Percentiles rank a stretch among this genome's conserved stretches.
Evolutionary conservation across 768 basidiomycete species (phyloP).

Genomic region (Podaxis sp.): DNA sequence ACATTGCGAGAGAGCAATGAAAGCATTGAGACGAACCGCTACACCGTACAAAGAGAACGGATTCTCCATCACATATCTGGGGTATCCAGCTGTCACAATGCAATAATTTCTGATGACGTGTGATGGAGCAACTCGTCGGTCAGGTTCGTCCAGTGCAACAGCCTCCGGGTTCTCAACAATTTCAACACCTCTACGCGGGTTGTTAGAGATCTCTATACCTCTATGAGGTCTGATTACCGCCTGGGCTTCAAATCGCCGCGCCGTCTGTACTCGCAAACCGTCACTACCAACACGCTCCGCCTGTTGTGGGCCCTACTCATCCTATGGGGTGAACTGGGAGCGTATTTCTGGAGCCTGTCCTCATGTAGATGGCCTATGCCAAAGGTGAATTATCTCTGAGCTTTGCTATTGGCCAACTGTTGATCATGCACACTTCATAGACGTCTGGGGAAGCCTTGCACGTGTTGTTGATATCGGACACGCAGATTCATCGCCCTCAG

Average conservation of each 20-base stretch:
- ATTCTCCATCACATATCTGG: too few relatives aligned
- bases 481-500: slow-evolving; percentile 49
- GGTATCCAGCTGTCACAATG: too few relatives aligned
- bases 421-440: slow-evolving; percentile 10
- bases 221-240: background rate
- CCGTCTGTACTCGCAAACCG: slow-evolving; percentile 22
- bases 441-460: slow-evolving; percentile 33
- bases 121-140: background rate
- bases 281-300: slow-evolving; percentile 39
- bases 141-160: background rate
- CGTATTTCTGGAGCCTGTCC: slow-evolving; percentile 54
- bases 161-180: background rate
- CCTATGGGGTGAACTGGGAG: slow-evolving; percentile 62
- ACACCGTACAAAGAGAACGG: too few relatives aligned
- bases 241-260: background rate
- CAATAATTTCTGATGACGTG: background rate
- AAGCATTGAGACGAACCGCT: too few relatives aligned
- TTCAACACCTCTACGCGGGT: background rate
- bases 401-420: background rate
- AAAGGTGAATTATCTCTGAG: slow-evolving; percentile 12
- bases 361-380: slow-evolving; percentile 57
- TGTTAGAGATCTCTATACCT: background rate
- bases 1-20: too few relatives aligned
- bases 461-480: slow-evolving; percentile 67
- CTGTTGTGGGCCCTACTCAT: slow-evolving; percentile 51